Percentiles rank a stretch among this genome's conserved stretches.
Conservation (phyloP, 1,139 yeast genomes). For the Yamadazyma membranifaciens region DNA sequence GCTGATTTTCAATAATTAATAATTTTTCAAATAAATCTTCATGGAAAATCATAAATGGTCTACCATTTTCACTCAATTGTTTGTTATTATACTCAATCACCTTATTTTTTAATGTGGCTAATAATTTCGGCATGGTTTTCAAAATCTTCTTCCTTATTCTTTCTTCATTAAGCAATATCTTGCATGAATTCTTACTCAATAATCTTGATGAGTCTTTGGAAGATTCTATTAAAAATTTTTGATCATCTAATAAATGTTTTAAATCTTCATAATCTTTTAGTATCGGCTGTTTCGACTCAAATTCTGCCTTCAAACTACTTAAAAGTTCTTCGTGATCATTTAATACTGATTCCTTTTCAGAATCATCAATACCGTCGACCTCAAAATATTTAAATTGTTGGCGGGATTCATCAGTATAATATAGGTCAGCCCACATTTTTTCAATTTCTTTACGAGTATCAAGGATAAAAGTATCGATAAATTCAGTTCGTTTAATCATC, state of each 20-base stretch:
- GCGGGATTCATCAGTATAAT: constrained; percentile 50
- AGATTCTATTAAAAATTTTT: constrained; percentile 61
- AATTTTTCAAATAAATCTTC: constrained; percentile 47
- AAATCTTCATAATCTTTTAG: constrained; percentile 55
- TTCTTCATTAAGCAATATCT: constrained; percentile 77
- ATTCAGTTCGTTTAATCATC: constrained; percentile 56
- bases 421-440: constrained; percentile 61
- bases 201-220: constrained; percentile 80
- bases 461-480: constrained; percentile 64
- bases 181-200: constrained; percentile 73
- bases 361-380: constrained; percentile 32
- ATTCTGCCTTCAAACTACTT: constrained; percentile 46
- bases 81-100: constrained; percentile 46
- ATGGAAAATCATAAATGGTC: constrained; percentile 45
- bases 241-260: constrained; percentile 57
- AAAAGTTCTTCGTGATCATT: constrained; percentile 65
- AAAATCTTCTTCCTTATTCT: constrained; percentile 65
- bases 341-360: constrained; percentile 54
- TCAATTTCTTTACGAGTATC: constrained; percentile 60
- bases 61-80: constrained; percentile 27
- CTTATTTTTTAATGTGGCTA: constrained; percentile 49
- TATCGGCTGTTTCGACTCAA: constrained; percentile 53
- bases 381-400: constrained; percentile 31
- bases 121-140: constrained; percentile 63
- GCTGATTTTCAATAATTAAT: constrained; percentile 41